Evolutionary conservation across 768 basidiomycete species (phyloP), one percentile per base, ranked within the genome.

Genomic region (Russula griseocarnosa): DNA sequence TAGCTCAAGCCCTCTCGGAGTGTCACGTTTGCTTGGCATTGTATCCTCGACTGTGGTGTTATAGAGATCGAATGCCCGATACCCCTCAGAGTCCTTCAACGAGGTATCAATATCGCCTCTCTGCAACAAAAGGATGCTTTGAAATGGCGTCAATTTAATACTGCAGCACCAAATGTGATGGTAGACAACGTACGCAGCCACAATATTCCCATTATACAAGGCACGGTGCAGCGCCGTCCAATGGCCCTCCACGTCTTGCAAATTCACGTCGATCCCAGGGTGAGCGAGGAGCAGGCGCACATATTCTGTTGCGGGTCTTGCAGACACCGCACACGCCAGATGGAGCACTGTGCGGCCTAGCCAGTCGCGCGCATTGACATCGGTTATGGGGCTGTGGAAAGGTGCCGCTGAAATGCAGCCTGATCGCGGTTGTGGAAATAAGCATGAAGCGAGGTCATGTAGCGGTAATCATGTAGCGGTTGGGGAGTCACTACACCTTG

Each of bases 151-250:
- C 13, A 3, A 36, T 10, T 20, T n/a, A 11, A 30, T 44, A 34
- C 11, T 11, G 11, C 34, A 9, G 28, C 5, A 28, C 20, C n/a
- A 18, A 18, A 51, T 20, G 22, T 26, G 14, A 26, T 20, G 44
- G 10, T 13, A 28, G 20, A 30, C 24, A 18, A 79, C 87, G 64
- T 67, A 88, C 85, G 82, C 87, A 51, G 83, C 82, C 54, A 86
- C 79, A 10, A 94, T 64, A 69, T 94, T 92, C 1, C 90, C 92
- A 42, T 79, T 73, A 72, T 94, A 97, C 69, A 95, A 74, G 2
- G 92, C 92, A 54, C 94, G 79, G 70, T 99, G 96, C 24, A 98
- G 77, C 8, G 95, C 83, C 1, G 93, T 96, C 90, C 94, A 98
- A 61, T 87, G 88, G 62, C 84, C 91, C 79, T 98, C 96, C 58